Conservation (phyloP, 202 grass and related monocot species). For the Zoysia matrella region DNA sequence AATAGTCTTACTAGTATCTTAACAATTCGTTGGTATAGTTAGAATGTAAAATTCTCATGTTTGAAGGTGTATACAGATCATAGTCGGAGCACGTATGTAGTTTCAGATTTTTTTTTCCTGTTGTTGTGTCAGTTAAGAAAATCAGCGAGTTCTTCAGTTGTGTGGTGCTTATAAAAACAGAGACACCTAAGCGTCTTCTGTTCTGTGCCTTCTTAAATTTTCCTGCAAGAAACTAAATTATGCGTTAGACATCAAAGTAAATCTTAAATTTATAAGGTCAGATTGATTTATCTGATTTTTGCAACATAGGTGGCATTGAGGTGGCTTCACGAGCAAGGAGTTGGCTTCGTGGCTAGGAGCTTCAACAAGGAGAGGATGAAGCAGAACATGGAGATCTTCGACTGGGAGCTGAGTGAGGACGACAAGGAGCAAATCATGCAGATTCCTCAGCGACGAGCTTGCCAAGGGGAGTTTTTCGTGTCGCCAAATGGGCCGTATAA, state of each 20-base stretch:
- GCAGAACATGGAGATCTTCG: no score
- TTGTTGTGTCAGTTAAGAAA: neutral
- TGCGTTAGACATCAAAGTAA: neutral
- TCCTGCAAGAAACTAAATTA: neutral
- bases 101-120: neutral
- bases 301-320: no score
- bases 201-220: neutral
- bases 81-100: neutral
- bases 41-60: neutral
- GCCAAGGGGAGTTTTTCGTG: slow-evolving; percentile 11
- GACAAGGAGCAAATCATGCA: no score
- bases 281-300: no score
- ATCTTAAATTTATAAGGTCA: neutral
- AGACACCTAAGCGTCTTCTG: neutral
- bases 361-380: no score
- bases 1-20: slow-evolving; percentile 5
- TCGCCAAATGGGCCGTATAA: slow-evolving; percentile 46
- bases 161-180: neutral
- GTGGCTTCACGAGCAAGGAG: no score
- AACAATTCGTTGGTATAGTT: neutral
- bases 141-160: neutral
- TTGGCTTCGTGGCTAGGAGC: no score
- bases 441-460: neutral
- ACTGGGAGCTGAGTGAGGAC: no score
- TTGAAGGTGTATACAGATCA: neutral